Evolutionary conservation across 805 yeast species (phyloP).

Genomic region (Ogataea henricii): DNA sequence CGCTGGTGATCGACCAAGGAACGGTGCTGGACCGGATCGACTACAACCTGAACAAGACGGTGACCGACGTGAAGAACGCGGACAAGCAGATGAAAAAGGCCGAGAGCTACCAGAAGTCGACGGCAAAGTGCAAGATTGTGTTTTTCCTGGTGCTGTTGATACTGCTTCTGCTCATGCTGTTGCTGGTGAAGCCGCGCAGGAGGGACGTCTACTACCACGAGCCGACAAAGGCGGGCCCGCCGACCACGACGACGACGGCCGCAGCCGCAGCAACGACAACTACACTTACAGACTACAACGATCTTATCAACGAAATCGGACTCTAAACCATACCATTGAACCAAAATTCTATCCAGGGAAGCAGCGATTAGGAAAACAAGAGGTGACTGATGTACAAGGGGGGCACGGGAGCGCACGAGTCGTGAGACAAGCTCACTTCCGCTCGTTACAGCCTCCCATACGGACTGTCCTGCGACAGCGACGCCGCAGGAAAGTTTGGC

Average conservation of each 20-base stretch:
- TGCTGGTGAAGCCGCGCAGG: conserved; percentile 62
- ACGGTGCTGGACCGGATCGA: conserved; percentile 91
- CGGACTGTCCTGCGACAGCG: conserved; percentile 44
- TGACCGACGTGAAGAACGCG: conserved; percentile 71
- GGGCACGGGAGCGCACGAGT: background rate
- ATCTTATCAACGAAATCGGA: conserved; percentile 1
- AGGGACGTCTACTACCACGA: conserved; percentile 32
- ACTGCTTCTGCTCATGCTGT: conserved; percentile 65
- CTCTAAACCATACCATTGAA: background rate
- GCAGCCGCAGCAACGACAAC: background rate
- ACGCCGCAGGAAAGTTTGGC: conserved; percentile 42
- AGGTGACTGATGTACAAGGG: background rate
- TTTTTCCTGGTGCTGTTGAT: conserved; percentile 71
- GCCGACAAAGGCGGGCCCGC: background rate
- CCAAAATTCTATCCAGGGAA: conserved; percentile 1
- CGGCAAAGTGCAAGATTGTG: conserved; percentile 88
- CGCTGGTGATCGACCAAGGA: conserved; percentile 92
- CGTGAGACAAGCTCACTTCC: background rate
- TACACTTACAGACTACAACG: background rate
- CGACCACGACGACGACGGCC: background rate
- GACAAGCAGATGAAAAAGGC: conserved; percentile 79
- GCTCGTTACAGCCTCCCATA: conserved; percentile 35
- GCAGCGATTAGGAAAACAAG: background rate
- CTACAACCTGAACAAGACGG: conserved; percentile 83
- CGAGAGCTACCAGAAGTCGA: conserved; percentile 77